phyloP scores from a whole-genome alignment of 1,284 basidiomycete genomes.

The Ceratobasidium sp. region DNA sequence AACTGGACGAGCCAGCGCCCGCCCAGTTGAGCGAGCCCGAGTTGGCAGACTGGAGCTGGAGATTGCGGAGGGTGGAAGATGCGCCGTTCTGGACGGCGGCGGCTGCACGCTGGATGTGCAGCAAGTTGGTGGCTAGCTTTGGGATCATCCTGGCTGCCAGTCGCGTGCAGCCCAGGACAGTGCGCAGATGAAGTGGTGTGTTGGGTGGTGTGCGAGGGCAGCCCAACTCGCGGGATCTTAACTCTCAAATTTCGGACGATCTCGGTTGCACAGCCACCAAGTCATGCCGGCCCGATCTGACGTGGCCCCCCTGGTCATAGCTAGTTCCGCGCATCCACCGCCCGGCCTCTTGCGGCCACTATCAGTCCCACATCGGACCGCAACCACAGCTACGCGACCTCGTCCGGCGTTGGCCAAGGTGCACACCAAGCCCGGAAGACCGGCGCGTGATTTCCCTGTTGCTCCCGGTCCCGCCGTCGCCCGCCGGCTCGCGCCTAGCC shows the following conservation, averaged over 20 bases:
- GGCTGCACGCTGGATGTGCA: conserved; percentile 73
- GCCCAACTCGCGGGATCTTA: neutral
- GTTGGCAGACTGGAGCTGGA: conserved; percentile 63
- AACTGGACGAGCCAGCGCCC: conserved; percentile 63
- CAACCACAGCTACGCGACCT: neutral
- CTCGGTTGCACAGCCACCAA: conserved; percentile 20
- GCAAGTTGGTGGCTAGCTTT: conserved; percentile 75
- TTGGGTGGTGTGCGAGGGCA: no score
- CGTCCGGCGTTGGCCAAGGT: neutral
- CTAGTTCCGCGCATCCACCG: neutral
- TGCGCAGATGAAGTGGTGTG: neutral
- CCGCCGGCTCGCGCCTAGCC: no score
- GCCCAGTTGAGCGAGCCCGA: conserved; percentile 48
- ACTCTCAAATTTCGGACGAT: neutral
- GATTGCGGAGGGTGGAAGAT: conserved; percentile 67
- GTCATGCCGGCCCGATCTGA: conserved; percentile 2
- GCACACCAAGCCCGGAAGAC: no score
- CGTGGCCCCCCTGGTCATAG: neutral
- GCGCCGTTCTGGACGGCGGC: conserved; percentile 74
- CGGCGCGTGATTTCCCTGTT: no score
- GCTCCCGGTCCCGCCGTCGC: no score
- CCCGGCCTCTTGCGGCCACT: neutral
- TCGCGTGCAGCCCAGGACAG: neutral
- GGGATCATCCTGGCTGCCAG: conserved; percentile 65
- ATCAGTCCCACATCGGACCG: neutral